Evolutionary conservation across 306 rosid genomes (phyloP), one percentile per base, ranked within the genome.

Genomic region (Herpetospermum pedunculosum): DNA sequence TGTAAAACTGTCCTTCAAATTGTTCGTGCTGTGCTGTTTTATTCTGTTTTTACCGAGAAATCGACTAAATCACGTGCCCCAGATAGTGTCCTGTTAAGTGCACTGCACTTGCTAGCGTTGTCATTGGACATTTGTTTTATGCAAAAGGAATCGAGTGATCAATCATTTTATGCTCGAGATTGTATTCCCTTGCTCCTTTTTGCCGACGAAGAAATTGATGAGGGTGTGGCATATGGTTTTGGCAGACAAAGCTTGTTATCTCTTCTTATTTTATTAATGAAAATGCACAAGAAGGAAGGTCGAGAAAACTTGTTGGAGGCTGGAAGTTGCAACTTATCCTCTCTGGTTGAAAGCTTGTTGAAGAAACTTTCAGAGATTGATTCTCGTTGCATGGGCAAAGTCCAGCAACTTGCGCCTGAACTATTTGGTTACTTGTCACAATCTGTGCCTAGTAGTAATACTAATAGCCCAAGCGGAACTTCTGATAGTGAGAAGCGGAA

Each of bases 401-500:
- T 95, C 79, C 88, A 83, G 79, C 88, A 80, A 50, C 92, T 89
- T 78, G 92, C 97, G 62, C 97, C 97, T 74, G 87, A 89, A 80
- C 82, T 87, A 52, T 79, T 89, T 54, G 73, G 83, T 81, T 81
- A 77, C 72, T 38, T 81, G 49, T 77, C 90, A 26, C 86, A 86
- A 76, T 28, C 80, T 76, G 59, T 55, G 76, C 75, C 88, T 58
- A 76, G 25, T 77, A 82, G 83, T 44, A 89, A 87, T 75, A 59
- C 87, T 30, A 53, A 67, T 73, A 77, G 70, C 70, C 74, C 78
- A 9, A 74, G 79, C 50, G 76, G 83, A 44, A 81, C 81, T 57
- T 89, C 97, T 46, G 97, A 92, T 52, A 76, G 85, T 18, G 99
- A 95, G 82, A 95, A 87, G 83, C 90, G 96, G 83, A 95, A 89